Evolutionary conservation across 2,329 filamentous ascomycete genomes (phyloP).

Genomic region (Botryotinia calthae): DNA sequence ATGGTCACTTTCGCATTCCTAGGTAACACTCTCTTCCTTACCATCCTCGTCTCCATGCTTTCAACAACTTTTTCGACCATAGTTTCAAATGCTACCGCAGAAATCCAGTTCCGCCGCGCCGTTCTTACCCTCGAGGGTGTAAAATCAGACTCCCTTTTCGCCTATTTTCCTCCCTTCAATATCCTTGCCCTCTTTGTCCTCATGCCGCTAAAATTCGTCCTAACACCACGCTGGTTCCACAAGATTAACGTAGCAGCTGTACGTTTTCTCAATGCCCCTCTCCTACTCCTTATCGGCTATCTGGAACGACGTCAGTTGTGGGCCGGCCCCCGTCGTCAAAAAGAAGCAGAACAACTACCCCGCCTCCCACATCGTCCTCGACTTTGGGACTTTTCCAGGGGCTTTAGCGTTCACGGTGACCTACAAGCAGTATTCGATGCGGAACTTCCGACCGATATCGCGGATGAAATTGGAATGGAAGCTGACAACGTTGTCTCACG

Average conservation of each 20-base stretch:
- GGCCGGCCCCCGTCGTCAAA: constrained; percentile 38
- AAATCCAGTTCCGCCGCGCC: constrained; percentile 78
- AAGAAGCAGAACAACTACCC: constrained; percentile 30
- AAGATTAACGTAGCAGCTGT: constrained; percentile 81
- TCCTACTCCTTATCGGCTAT: constrained; percentile 68
- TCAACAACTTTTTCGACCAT: constrained; percentile 81
- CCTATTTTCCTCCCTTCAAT: constrained; percentile 72
- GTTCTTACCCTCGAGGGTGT: constrained; percentile 83
- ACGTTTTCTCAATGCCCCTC: constrained; percentile 69
- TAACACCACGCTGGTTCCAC: constrained; percentile 83
- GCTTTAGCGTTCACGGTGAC: constrained; percentile 37
- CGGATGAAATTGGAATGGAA: constrained; percentile 30
- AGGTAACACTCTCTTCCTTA: constrained; percentile 85
- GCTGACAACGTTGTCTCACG: constrained; percentile 8
- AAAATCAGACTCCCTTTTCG: constrained; percentile 71
- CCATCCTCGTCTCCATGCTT: constrained; percentile 82
- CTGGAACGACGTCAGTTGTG: constrained; percentile 70
- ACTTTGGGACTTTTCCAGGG: constrained; percentile 34
- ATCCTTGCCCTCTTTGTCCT: constrained; percentile 72
- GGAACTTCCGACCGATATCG: constrained; percentile 32
- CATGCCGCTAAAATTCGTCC: constrained; percentile 73
- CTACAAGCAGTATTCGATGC: constrained; percentile 38
- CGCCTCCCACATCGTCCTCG: constrained; percentile 24
- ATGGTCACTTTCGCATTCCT: constrained; percentile 85
- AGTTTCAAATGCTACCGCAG: constrained; percentile 72